Conservation (phyloP, 164 flowering plant species). For the Macadamia integrifolia region DNA sequence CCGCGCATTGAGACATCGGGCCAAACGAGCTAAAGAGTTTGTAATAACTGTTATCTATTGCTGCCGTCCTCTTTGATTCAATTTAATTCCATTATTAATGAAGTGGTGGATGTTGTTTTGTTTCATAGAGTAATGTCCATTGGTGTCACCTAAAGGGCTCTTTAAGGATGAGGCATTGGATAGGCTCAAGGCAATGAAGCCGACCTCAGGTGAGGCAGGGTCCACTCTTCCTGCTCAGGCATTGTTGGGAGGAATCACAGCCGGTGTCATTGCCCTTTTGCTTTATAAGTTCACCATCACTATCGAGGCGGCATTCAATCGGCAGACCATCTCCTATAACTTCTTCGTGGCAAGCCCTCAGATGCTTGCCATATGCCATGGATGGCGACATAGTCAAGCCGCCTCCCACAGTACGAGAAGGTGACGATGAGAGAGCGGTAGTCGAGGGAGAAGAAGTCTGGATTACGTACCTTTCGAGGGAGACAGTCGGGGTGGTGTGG, state of each 20-base stretch:
- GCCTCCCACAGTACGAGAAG: conserved; percentile 60
- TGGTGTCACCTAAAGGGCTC: conserved; percentile 49
- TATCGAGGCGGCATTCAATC: conserved; percentile 69
- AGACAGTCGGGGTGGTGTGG: conserved; percentile 31
- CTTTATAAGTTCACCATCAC: conserved; percentile 86
- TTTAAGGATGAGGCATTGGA: conserved; percentile 83
- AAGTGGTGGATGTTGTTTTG: not conserved
- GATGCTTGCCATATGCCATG: conserved; percentile 39
- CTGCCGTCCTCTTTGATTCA: not conserved
- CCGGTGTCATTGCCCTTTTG: conserved; percentile 72
- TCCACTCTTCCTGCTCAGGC: conserved; percentile 73
- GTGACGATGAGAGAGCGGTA: conserved; percentile 41
- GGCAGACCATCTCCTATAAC: conserved; percentile 71
- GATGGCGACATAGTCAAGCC: conserved; percentile 55
- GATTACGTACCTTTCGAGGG: conserved; percentile 56
- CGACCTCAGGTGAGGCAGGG: conserved; percentile 37
- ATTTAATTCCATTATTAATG: not conserved
- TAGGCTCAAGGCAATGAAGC: conserved; percentile 60
- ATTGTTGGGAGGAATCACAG: conserved; percentile 69
- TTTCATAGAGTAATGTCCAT: conserved; percentile 68
- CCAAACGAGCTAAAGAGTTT: conserved; percentile 57
- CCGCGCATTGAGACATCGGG: conserved; percentile 68
- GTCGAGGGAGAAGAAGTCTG: conserved; percentile 54
- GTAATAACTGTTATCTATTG: conserved; percentile 22
- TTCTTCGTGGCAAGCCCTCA: conserved; percentile 64